Percentiles rank a stretch among this genome's conserved stretches.
phyloP scores from a whole-genome alignment of 1,284 basidiomycete genomes.

The Caloboletus inedulis region DNA sequence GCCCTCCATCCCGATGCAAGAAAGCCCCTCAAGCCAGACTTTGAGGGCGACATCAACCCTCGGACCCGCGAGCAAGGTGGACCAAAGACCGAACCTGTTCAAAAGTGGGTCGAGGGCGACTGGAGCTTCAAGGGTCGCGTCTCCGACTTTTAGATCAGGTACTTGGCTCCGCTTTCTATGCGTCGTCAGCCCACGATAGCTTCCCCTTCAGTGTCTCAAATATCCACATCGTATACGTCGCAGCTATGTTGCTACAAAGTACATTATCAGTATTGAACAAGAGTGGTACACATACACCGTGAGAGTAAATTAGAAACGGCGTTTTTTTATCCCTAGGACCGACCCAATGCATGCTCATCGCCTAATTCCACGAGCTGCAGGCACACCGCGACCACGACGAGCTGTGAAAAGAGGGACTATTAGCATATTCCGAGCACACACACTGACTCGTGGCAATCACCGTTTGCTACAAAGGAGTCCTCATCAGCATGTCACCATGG shows the following conservation, averaged over 20 bases:
- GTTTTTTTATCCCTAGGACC: constrained; percentile 12
- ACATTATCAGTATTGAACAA: constrained; percentile 11
- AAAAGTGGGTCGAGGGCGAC: constrained; percentile 57
- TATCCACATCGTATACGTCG: too few species aligned
- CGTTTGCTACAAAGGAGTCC: constrained; percentile 51
- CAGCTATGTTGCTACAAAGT: background rate
- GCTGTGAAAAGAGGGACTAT: constrained; percentile 42
- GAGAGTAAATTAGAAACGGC: constrained; percentile 5
- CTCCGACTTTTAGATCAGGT: constrained; percentile 64
- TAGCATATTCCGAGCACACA: constrained; percentile 8
- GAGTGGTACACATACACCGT: constrained; percentile 15
- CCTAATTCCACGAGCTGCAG: constrained; percentile 70
- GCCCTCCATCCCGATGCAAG: constrained; percentile 68
- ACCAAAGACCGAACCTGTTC: constrained; percentile 72
- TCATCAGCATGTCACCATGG: constrained; percentile 12
- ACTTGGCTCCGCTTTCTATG: background rate
- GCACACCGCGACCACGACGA: constrained; percentile 80
- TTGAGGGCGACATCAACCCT: constrained; percentile 73
- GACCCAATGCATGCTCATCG: constrained; percentile 44
- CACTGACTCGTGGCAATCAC: constrained; percentile 35
- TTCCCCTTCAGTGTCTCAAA: too few species aligned
- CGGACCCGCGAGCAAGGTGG: constrained; percentile 72
- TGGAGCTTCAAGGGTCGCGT: constrained; percentile 84
- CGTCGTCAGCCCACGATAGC: background rate
- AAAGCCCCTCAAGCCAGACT: constrained; percentile 55